Evolutionary conservation across 805 yeast genomes (phyloP).

Genomic region (Candida peoriensis): DNA sequence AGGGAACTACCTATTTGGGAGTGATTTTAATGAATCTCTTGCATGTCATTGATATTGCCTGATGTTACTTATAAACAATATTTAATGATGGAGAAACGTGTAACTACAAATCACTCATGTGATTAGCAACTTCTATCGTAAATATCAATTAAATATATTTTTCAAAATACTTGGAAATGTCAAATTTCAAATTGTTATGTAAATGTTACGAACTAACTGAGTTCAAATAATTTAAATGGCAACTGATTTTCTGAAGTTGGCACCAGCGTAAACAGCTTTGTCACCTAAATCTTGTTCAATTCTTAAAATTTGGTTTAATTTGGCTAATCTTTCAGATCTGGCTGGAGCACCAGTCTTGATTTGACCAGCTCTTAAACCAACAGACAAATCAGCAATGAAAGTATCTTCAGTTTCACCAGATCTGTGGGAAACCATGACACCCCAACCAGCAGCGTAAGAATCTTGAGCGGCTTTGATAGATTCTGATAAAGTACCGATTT

Average conservation of each 20-base stretch:
- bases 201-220: too few species aligned
- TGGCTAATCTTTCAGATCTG: slow-evolving; percentile 99
- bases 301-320: slow-evolving; percentile 96
- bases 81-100: too few species aligned
- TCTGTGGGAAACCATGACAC: slow-evolving; percentile 99
- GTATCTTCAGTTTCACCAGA: slow-evolving; percentile 99
- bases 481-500: slow-evolving; percentile 95
- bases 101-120: too few species aligned
- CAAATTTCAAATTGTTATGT: too few species aligned
- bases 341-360: slow-evolving; percentile 99
- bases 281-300: slow-evolving; percentile 98
- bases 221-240: slow-evolving; percentile 21
- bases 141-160: too few species aligned
- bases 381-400: slow-evolving; percentile 95
- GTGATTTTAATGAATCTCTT: slow-evolving; percentile 20
- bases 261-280: slow-evolving; percentile 96
- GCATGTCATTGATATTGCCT: slow-evolving; percentile 27
- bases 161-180: too few species aligned
- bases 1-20: slow-evolving; percentile 62
- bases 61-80: too few species aligned
- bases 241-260: slow-evolving; percentile 62
- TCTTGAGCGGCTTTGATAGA: slow-evolving; percentile 95
- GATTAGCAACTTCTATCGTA: too few species aligned
- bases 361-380: slow-evolving; percentile 98
- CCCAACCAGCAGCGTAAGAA: slow-evolving; percentile 96